A percentile compares a stretch with the other conserved stretches of the same genome.
phyloP scores from a whole-genome alignment of 805 yeast genomes.

The Zygotorulaspora chibaensis region DNA sequence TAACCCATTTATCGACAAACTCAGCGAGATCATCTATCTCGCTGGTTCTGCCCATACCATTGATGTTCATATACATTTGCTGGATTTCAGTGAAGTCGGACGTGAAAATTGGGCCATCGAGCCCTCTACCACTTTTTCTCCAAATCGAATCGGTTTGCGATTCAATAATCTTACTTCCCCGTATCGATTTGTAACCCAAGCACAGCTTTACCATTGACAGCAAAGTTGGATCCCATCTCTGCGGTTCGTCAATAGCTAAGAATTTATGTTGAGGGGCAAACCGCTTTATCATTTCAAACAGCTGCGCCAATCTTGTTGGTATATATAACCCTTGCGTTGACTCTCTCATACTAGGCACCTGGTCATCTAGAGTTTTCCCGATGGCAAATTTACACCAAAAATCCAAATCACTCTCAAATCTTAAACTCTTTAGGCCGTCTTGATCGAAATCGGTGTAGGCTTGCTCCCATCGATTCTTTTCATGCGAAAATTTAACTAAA shows the following conservation, averaged over 20 bases:
- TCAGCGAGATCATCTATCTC: constrained; percentile 20
- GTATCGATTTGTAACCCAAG: constrained; percentile 5
- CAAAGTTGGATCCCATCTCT: constrained; percentile 16
- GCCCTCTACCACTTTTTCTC: background rate
- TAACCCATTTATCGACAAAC: constrained; percentile 28
- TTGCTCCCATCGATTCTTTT: constrained; percentile 24
- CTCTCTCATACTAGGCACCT: background rate
- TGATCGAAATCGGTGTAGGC: constrained; percentile 18
- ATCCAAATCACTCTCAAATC: constrained; percentile 20
- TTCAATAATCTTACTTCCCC: constrained; percentile 13
- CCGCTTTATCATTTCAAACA: constrained; percentile 21
- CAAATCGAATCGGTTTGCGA: constrained; percentile 9
- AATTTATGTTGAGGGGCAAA: constrained; percentile 28
- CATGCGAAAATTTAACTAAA: constrained; percentile 17
- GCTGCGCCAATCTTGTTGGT: constrained; percentile 28
- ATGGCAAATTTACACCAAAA: constrained; percentile 25
- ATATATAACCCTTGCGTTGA: constrained; percentile 14
- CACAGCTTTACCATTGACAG: constrained; percentile 8
- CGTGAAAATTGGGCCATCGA: constrained; percentile 8
- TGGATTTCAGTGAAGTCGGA: constrained; percentile 21
- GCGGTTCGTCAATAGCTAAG: constrained; percentile 27
- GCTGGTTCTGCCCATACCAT: constrained; percentile 14
- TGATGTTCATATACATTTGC: constrained; percentile 19
- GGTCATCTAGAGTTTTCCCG: constrained; percentile 4
- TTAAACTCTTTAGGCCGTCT: constrained; percentile 5